A percentile compares a stretch with the other conserved stretches of the same genome.
Conservation (phyloP, 257 asterid genomes). For the Nicotiana undulata region DNA sequence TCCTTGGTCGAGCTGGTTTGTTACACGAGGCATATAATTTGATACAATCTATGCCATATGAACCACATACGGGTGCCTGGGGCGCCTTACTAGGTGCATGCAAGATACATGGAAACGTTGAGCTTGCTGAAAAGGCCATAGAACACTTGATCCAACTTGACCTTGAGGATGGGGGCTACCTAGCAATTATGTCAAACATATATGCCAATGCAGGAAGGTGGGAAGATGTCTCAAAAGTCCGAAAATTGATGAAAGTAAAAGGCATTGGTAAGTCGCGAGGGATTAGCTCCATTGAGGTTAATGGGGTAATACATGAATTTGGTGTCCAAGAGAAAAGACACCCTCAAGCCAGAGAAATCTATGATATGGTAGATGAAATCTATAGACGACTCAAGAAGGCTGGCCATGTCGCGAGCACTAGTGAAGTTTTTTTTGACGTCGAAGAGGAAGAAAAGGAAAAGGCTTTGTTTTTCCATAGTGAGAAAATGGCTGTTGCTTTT, state of each 20-base stretch:
- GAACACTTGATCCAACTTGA: conserved; percentile 18
- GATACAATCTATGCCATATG: conserved; percentile 19
- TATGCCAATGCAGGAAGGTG: conserved; percentile 23
- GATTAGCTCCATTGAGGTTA: conserved; percentile 16
- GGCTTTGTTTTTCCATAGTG: conserved; percentile 16
- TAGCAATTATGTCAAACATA: conserved; percentile 21
- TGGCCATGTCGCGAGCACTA: conserved; percentile 17
- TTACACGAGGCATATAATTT: conserved; percentile 13
- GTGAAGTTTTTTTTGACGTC: conserved; percentile 17
- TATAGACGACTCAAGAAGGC: conserved; percentile 13
- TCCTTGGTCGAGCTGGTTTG: conserved; percentile 25
- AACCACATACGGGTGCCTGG: conserved; percentile 17
- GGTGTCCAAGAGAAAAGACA: conserved; percentile 19
- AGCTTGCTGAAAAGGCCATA: conserved; percentile 18
- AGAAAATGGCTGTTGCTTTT: conserved; percentile 20
- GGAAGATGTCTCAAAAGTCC: conserved; percentile 11
- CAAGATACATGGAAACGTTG: conserved; percentile 18
- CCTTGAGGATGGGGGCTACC: conserved; percentile 16
- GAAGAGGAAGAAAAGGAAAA: conserved; percentile 22
- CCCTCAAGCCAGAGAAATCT: conserved; percentile 12
- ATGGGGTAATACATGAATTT: conserved; percentile 18
- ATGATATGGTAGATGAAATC: conserved; percentile 11
- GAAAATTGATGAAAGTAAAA: conserved; percentile 13
- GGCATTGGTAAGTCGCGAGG: conserved; percentile 17
- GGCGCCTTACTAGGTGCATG: conserved; percentile 22